Evolutionary conservation across 179 eudicot species (phyloP).

Genomic region (Actinidia arguta): DNA sequence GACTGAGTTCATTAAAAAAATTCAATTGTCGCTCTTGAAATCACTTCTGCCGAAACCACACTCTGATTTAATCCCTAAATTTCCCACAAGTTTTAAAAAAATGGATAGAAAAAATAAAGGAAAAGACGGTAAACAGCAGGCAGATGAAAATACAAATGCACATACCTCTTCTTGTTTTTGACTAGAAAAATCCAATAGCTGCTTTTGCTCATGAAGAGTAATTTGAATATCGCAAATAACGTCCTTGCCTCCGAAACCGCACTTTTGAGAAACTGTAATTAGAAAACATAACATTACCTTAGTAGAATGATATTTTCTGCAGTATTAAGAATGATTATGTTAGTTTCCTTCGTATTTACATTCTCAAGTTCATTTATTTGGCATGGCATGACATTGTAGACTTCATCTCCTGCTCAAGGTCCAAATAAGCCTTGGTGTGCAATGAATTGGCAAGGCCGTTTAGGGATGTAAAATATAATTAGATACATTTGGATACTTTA

Average conservation of each 20-base stretch:
- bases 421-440: no score
- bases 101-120: background rate
- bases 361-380: no score
- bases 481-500: no score
- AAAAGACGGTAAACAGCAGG: background rate
- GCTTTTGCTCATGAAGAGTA: slow-evolving; percentile 59
- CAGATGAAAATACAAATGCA: background rate
- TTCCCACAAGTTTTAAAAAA: slow-evolving; percentile 8
- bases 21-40: slow-evolving; percentile 62
- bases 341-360: no score
- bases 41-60: slow-evolving; percentile 63
- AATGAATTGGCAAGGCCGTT: no score
- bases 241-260: slow-evolving; percentile 64
- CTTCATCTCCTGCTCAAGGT: no score
- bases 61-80: slow-evolving; percentile 65
- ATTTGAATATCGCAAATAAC: slow-evolving; percentile 52
- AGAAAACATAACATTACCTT: background rate
- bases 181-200: slow-evolving; percentile 59
- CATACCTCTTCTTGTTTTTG: slow-evolving; percentile 78
- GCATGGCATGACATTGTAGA: no score
- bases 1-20: slow-evolving; percentile 64
- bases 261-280: slow-evolving; percentile 55
- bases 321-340: no score
- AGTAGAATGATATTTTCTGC: no score
- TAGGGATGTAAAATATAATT: no score